Conservation (phyloP, 2,329 filamentous ascomycete genomes). For the Exserohilum turcica region DNA sequence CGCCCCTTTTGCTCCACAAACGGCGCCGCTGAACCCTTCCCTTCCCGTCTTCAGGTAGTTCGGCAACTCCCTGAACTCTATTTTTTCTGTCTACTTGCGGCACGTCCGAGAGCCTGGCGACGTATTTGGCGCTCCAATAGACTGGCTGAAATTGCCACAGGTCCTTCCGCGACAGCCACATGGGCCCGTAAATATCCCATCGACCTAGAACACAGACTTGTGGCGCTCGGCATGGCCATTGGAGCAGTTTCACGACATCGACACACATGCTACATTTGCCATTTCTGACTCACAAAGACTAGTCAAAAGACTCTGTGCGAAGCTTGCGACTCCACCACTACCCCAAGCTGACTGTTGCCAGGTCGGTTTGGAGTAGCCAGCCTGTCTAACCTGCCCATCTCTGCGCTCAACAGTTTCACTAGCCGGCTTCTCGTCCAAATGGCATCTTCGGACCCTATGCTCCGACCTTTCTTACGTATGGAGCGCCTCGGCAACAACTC, state of each 20-base stretch:
- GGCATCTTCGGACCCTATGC: conserved; percentile 6
- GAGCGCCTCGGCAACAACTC: conserved; percentile 10
- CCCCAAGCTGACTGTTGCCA: conserved; percentile 9
- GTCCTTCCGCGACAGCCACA: conserved; percentile 18
- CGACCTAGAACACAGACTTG: conserved; percentile 8
- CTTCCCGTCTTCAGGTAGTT: conserved; percentile 16
- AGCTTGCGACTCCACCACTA: conserved; percentile 1
- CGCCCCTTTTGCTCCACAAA: conserved; percentile 16
- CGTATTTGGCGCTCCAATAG: conserved; percentile 20
- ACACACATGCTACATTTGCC: conserved; percentile 5
- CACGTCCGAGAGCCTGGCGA: conserved; percentile 17
- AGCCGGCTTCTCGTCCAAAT: conserved; percentile 17
- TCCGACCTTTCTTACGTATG: conserved; percentile 11
- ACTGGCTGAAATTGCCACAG: conserved; percentile 23
- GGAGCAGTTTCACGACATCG: neutral
- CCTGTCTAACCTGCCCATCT: conserved; percentile 5
- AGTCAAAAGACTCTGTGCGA: conserved; percentile 1
- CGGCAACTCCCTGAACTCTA: conserved; percentile 22
- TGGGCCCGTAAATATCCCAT: conserved; percentile 10
- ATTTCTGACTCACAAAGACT: conserved; percentile 11
- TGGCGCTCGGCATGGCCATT: neutral
- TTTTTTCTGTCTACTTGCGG: conserved; percentile 10
- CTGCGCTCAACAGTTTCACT: conserved; percentile 24
- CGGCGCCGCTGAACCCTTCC: conserved; percentile 14
- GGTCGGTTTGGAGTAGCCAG: neutral